Base-by-base conservation (phyloP, 164 flowering plant species). In the Cinnamomum micranthum region DNA sequence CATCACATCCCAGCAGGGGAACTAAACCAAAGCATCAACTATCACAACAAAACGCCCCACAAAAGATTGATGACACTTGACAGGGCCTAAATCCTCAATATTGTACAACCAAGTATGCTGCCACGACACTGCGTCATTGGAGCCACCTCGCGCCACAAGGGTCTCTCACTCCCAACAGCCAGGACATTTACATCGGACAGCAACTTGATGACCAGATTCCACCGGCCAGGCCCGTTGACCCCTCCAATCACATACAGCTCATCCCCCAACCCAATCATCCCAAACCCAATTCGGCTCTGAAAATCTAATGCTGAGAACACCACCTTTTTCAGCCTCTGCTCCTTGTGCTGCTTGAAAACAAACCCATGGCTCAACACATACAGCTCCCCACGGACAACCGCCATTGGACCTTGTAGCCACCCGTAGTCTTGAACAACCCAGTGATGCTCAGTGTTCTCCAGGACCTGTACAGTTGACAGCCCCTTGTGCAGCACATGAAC, bases 321-420 rank as follows among this genome's bases (percentile, higher is more conserved):
- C 63, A 87, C 69, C 85, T 86, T 90, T 75, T 73, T 84, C 20
- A 13, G 68, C 71, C 68, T 78, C 64, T 72, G 80, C 13, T 87
- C 84, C 63, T 81, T 77, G 22, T 85, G 87, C 80, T 84, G 97
- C 84, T 87, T 89, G 73, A 75, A 78, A n/a, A 95, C 86, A 0
- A 87, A 52, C 15, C 91, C 94, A 79, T 93, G 88, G 83, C 91
- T 87, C 86, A 93, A 83, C 68, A 92, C 90, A 72, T 92, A 95
- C 3, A 91, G 80, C 52, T 82, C 84, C 50, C 87, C 99, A 5
- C 80, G 79, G 27, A 91, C 94, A 25, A 93, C 87, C 47, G 98
- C 92, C 92, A 89, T 86, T 15, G 97, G 96, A 68, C 97, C 97
- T 74, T 91, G 97, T n/a, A 84, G 89, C 98, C 98, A 95, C 10